Base-by-base conservation (phyloP, 805 yeast species). In the Saccharomycopsis guyanensis region DNA sequence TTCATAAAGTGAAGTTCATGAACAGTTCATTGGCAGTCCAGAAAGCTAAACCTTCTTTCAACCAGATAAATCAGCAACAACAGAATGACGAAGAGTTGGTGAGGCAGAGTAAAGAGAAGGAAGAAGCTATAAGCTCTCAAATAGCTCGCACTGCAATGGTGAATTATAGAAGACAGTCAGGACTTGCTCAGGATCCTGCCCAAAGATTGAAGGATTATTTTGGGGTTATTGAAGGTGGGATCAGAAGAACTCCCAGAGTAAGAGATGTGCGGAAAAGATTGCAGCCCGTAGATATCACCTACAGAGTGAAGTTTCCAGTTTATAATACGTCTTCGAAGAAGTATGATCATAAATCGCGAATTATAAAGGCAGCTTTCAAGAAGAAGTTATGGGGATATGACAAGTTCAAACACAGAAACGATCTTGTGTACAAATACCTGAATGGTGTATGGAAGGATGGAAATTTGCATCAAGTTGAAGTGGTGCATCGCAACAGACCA, bases 341-440 rank as follows among this genome's bases (percentile, higher is more conserved):
- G 54, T 73, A 72, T 55, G 45, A 41, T n/a, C 23, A 42, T 18
- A 29, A 31, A 4, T 42, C 18, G 20, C 44, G 38, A 40, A 23
- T 48, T 6, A 25, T 38, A 2, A 47, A 42, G 32, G 27, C 50
- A n/a, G 42, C 25, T 16, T 33, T 29, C 25, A 87, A 88, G 64
- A 77, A 81, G 27, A 88, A 88, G 59, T 71, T 93, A 35, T 91
- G 98, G 98, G 97, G 97, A 2, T 72, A 77, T 51, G 88, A 84
- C 54, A 85, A 84, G 65, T 72, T 76, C 52, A 81, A 75, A 56
- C 67, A 71, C 2, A 60, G 71, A 2, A 70, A 72, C 29, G 93
- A 82, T 55, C 68, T 88, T 54, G 84, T 82, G 0, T 74, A 70
- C 62, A 67, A 69, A 45, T 89, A 75, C 59, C 66, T 63, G 7